Base-by-base conservation (phyloP, 2,329 filamentous ascomycete genomes). In the Pseudocercospora musae region DNA sequence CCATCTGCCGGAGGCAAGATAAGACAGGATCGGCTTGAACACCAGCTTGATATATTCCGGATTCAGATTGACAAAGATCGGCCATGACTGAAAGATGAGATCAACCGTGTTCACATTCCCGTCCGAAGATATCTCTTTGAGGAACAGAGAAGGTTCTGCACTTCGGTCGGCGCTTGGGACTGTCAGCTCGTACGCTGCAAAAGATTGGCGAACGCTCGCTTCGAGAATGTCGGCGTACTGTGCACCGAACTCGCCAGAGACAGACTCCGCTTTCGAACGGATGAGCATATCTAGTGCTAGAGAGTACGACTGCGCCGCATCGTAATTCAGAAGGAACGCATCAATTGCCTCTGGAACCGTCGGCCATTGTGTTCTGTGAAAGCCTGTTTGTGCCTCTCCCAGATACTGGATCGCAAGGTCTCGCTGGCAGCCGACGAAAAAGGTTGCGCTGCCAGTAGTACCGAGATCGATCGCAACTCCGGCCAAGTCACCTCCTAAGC, bases 81-180 rank as follows among this genome's bases (percentile, higher is more conserved):
- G 71, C 59, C 68, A 68, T 20, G 67, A 67, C 13, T 73, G 72
- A 58, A 69, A 74, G 60, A 74, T 73, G 11, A 75, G 66, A 57
- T 74, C 72, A 2, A 73, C 67, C 0, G 73, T 75, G 29, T 75
- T 72, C 52, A 72, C 64, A 31, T 75, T 73, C 6, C 73, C 71
- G 48, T 75, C 69, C 18, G 67, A 70, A 0, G 82, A 84, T 8
- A 86, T 85, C 63, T 86, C 84, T 69, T 86, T 86, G 58, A 86
- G 72, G 70, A 86, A 86, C 2, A 78, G 65, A 10, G 61, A 66
- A 10, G 68, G 67, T 13, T 60, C 40, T 13, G 68, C 67, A 9
- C 40, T 49, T 23, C 66, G 62, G 37, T 71, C 58, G 13, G 66
- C 46, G 15, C 50, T 50, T 1, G 69, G 69, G 2, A 71, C 69